These are phyloP conservation scores for Paraleonurus japonicus DNA, from an alignment of 257 asterid species.

Conservation along the genomic window DNA sequence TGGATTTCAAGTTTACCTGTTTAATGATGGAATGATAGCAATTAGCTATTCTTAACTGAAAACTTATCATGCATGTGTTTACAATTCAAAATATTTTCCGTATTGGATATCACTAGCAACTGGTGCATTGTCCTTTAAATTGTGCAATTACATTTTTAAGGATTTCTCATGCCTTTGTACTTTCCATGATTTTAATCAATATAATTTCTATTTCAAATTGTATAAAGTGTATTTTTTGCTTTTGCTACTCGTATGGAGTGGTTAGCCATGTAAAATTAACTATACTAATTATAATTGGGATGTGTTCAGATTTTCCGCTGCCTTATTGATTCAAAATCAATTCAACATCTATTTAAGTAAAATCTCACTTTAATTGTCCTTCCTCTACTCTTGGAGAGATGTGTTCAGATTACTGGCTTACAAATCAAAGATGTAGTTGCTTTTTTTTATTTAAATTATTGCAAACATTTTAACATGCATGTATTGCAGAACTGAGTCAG, in stretches of 20 bases:
- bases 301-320: not conserved
- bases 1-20: not conserved
- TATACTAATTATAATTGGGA: conserved; percentile 11
- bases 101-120: not conserved
- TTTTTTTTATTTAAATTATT: not conserved
- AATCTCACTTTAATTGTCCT: not conserved
- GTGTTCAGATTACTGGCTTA: not conserved
- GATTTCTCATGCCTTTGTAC: not conserved
- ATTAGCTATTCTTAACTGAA: conserved; percentile 2
- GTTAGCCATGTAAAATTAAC: conserved; percentile 12
- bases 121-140: not conserved
- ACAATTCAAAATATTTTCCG: not conserved
- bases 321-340: conserved; percentile 11
- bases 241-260: conserved; percentile 11
- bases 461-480: conserved; percentile 10
- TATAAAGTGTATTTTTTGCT: not conserved
- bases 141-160: not conserved
- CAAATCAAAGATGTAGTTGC: conserved; percentile 8
- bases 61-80: not conserved
- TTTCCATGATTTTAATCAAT: not conserved
- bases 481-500: conserved; percentile 70
- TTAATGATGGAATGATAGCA: not conserved
- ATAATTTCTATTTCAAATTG: not conserved
- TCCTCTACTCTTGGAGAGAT: conserved; percentile 11
- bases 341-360: conserved; percentile 12